Evolutionary conservation across 176 grass and related monocot genomes (phyloP).

Genomic region (Zoysia japonica): DNA sequence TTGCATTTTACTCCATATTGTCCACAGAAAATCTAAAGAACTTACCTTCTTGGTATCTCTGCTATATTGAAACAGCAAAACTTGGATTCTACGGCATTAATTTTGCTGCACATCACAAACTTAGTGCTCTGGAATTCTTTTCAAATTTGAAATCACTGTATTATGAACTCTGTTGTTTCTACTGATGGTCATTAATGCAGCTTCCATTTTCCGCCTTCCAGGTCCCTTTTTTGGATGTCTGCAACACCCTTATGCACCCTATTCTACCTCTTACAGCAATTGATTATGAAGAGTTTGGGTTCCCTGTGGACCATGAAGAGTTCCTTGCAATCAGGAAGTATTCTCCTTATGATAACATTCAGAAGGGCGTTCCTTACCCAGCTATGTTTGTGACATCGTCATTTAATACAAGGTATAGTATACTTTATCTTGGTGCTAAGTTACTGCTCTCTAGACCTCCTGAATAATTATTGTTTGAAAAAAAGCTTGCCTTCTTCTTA

Average conservation of each 20-base stretch:
- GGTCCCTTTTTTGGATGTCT: constrained; percentile 96
- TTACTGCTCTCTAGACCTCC: not conserved
- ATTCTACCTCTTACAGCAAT: constrained; percentile 87
- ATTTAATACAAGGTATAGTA: constrained; percentile 88
- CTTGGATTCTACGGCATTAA: not conserved
- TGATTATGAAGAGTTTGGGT: constrained; percentile 97
- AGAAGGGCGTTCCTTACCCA: constrained; percentile 80
- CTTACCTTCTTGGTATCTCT: not conserved
- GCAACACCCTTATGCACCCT: constrained; percentile 84
- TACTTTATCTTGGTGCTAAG: constrained; percentile 6
- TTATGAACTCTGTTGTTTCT: constrained; percentile 16
- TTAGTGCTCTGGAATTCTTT: constrained; percentile 11
- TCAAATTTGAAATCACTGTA: not conserved
- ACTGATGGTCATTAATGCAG: constrained; percentile 2
- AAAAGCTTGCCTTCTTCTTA: constrained; percentile 2
- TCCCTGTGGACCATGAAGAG: constrained; percentile 82
- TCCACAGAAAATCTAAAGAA: not conserved
- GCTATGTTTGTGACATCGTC: constrained; percentile 91
- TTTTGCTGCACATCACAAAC: not conserved
- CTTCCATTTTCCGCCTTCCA: constrained; percentile 38
- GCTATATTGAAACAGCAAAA: constrained; percentile 5
- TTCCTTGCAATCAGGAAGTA: constrained; percentile 87
- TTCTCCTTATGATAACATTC: constrained; percentile 97
- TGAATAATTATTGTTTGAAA: constrained; percentile 12
- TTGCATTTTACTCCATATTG: not conserved